Base-by-base conservation (phyloP, 2,329 filamentous ascomycete species). In the Xylaria hypoxylon region DNA sequence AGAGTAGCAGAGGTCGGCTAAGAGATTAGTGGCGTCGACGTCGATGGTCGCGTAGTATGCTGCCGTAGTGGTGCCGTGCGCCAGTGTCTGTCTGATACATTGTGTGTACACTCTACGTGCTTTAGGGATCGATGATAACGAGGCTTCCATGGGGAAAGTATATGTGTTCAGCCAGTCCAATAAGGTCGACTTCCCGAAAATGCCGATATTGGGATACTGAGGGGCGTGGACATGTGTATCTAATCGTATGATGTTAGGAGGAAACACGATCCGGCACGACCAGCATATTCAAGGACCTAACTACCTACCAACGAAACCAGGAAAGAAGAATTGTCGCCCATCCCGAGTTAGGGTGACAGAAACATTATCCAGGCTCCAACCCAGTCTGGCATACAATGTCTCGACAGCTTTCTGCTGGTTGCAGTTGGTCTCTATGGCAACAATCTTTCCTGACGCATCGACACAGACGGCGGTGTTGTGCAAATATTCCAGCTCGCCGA, bases 191-290 rank as follows among this genome's bases (percentile, higher is more conserved):
- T 94, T 96, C 75, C 96, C 96, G 77, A 98, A 98, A 70, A 99
- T 90, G 65, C 96, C 96, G 1, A 89, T 88, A 76, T 99, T 99
- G 64, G 95, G 94, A 75, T 97, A 97, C 81, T 99, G 96, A 0
- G 94, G 88, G 8, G 96, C 96, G 78, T 99, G 96, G 64, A 97
- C 92, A 78, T 99, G 96, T 0, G 96, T 97, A 79, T 99, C 95
- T 95, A 68, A n/a, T 42, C 11, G 5, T 28, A 22, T 22, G 4
- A 26, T 15, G 61, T 77, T 62, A 79, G 75, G 44, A 57, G 47
- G 44, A 38, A 31, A 48, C 22, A 11, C 15, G 31, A 44, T 28
- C n/a, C 5, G 17, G 6, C 13, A 44, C 22, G 6, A 28, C 26
- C 11, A n/a, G 17, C 42, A 17, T 17, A 13, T 31, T 1, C 26